Evolutionary conservation across 176 grass and related monocot genomes (phyloP).

Genomic region (Triticum monococcum): DNA sequence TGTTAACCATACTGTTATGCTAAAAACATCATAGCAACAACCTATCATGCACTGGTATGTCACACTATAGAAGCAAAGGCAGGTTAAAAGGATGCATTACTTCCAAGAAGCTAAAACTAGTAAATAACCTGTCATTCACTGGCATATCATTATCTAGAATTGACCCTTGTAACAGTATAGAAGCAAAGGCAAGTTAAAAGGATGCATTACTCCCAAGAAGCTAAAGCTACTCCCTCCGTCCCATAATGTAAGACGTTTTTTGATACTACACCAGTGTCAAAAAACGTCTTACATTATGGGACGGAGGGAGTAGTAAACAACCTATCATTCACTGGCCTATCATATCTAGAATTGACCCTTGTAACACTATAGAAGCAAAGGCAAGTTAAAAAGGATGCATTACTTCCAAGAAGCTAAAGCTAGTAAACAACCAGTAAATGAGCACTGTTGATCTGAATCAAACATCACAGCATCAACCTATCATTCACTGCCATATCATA

Average conservation of each 20-base stretch:
- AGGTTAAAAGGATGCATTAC: not conserved
- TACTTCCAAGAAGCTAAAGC: not conserved
- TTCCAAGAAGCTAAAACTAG: not conserved
- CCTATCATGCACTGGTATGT: not conserved
- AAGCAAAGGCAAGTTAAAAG: not conserved
- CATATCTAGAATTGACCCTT: not conserved
- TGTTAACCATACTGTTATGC: not conserved
- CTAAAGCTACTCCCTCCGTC: too few relatives aligned
- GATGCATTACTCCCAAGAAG: not conserved
- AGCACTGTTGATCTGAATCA: too few relatives aligned
- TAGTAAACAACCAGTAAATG: not conserved
- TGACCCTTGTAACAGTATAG: not conserved
- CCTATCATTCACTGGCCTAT: not conserved
- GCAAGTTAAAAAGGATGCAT: not conserved
- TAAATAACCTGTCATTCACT: not conserved
- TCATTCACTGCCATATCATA: not conserved
- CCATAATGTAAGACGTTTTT: too few relatives aligned
- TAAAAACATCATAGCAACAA: not conserved
- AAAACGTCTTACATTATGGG: too few relatives aligned
- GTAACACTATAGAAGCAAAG: not conserved
- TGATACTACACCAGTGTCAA: too few relatives aligned
- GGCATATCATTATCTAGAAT: not conserved
- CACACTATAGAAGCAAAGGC: not conserved
- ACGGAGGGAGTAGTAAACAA: too few relatives aligned
- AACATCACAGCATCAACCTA: not conserved